These are phyloP conservation scores for Typha latifolia DNA, from an alignment of 176 grass and related monocot species.

Conservation along the genomic window DNA sequence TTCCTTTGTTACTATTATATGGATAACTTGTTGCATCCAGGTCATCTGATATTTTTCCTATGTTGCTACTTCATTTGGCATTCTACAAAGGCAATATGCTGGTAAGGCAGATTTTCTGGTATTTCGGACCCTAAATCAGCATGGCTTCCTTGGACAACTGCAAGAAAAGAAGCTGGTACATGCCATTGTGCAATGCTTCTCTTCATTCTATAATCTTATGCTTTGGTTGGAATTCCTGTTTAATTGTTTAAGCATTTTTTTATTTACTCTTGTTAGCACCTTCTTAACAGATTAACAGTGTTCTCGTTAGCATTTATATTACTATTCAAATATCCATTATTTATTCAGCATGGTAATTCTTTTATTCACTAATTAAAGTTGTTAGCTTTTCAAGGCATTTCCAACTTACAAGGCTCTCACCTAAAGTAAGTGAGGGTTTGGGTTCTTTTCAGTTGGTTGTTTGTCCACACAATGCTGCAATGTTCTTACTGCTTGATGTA, in stretches of 20 bases:
- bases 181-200: not conserved
- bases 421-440: too few relatives aligned
- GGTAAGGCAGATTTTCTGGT: slow-evolving; percentile 86
- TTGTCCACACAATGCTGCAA: too few relatives aligned
- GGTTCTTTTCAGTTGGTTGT: too few relatives aligned
- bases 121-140: slow-evolving; percentile 88
- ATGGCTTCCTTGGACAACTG: slow-evolving; percentile 89
- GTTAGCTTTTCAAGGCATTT: too few relatives aligned
- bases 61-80: slow-evolving; percentile 14
- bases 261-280: not conserved
- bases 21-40: slow-evolving; percentile 4
- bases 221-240: not conserved
- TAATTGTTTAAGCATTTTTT: not conserved
- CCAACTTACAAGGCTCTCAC: too few relatives aligned
- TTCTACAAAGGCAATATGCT: slow-evolving; percentile 78
- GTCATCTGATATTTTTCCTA: slow-evolving; percentile 16
- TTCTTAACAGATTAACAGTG: not conserved
- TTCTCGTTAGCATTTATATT: not conserved
- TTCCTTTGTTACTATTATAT: slow-evolving; percentile 12
- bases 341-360: too few relatives aligned
- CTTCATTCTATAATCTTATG: not conserved
- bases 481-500: too few relatives aligned
- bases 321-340: too few relatives aligned
- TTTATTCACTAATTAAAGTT: too few relatives aligned
- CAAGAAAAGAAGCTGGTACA: slow-evolving; percentile 97